Conservation (phyloP, 768 basidiomycete species). For the Tricholomella constricta region DNA sequence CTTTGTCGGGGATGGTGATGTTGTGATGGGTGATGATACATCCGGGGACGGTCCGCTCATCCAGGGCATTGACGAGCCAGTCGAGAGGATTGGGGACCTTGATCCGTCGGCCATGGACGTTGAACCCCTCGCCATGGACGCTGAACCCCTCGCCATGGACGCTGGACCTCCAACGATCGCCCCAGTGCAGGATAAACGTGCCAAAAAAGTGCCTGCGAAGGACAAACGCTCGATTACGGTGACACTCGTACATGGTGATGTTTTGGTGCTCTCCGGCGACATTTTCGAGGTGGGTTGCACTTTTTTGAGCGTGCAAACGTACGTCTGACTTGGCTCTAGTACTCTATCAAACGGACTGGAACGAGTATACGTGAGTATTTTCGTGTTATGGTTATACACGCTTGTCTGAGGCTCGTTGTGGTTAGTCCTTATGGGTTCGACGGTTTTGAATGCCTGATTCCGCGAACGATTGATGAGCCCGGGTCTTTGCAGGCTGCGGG, state of each 20-base stretch:
- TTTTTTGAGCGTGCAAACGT: background rate
- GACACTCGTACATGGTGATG: conserved; percentile 47
- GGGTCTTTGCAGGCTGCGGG: too few relatives aligned
- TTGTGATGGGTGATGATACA: background rate
- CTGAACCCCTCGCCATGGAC: too few relatives aligned
- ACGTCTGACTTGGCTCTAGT: conserved; percentile 29
- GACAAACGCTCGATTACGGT: conserved; percentile 26
- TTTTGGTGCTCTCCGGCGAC: conserved; percentile 41
- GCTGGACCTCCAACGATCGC: too few relatives aligned
- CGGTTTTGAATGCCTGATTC: background rate
- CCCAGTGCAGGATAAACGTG: background rate
- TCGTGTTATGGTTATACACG: background rate
- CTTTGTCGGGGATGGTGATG: conserved; percentile 1
- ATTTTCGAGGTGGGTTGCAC: conserved; percentile 40
- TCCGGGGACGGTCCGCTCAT: background rate
- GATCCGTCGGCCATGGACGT: background rate
- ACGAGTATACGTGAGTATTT: conserved; percentile 43
- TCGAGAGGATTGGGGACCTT: background rate
- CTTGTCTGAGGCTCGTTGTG: background rate
- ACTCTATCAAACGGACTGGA: conserved; percentile 45
- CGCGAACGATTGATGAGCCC: background rate
- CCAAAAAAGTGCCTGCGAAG: background rate
- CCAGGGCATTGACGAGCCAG: background rate
- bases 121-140: background rate
- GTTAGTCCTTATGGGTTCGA: conserved; percentile 21